phyloP scores from a whole-genome alignment of 2,329 filamentous ascomycete species.

The Fusarium denticulatum region DNA sequence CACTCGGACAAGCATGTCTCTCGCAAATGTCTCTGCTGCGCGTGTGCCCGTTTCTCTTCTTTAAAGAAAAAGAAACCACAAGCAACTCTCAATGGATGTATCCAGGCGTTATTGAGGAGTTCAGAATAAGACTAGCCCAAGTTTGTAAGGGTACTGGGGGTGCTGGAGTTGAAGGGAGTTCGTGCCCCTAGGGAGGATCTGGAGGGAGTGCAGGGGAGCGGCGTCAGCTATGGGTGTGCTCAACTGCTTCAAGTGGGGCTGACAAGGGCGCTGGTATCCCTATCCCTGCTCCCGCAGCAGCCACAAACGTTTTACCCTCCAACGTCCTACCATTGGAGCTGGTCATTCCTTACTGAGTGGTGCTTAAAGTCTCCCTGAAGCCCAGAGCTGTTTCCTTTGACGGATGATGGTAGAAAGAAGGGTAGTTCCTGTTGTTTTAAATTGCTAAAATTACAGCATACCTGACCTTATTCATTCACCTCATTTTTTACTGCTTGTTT shows the following conservation, averaged over 20 bases:
- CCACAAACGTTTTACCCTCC: constrained; percentile 38
- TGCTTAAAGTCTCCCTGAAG: constrained; percentile 42
- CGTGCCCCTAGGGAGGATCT: constrained; percentile 8
- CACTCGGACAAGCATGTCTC: not conserved
- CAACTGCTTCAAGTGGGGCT: constrained; percentile 21
- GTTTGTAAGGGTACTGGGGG: constrained; percentile 3
- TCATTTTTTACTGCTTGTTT: constrained; percentile 6
- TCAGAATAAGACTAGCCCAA: constrained; percentile 1
- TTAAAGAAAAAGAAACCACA: constrained; percentile 13
- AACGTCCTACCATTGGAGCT: constrained; percentile 36
- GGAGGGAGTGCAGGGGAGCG: constrained; percentile 11
- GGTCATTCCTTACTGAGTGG: constrained; percentile 35
- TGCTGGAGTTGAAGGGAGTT: constrained; percentile 26
- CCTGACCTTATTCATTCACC: not conserved
- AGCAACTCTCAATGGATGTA: constrained; percentile 3
- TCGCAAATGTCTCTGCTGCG: constrained; percentile 5
- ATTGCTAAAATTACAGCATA: constrained; percentile 11
- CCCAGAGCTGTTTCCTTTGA: constrained; percentile 25
- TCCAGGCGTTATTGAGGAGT: constrained; percentile 5
- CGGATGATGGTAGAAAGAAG: constrained; percentile 6
- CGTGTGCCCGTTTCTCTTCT: constrained; percentile 9
- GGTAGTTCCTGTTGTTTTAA: constrained; percentile 2
- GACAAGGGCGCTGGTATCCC: constrained; percentile 32
- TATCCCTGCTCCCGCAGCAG: constrained; percentile 42
- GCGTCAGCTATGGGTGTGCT: constrained; percentile 22